Evolutionary conservation across 108 stramenopile genomes (phyloP).

Genomic region (Pseudonitzschia delicatissima): DNA sequence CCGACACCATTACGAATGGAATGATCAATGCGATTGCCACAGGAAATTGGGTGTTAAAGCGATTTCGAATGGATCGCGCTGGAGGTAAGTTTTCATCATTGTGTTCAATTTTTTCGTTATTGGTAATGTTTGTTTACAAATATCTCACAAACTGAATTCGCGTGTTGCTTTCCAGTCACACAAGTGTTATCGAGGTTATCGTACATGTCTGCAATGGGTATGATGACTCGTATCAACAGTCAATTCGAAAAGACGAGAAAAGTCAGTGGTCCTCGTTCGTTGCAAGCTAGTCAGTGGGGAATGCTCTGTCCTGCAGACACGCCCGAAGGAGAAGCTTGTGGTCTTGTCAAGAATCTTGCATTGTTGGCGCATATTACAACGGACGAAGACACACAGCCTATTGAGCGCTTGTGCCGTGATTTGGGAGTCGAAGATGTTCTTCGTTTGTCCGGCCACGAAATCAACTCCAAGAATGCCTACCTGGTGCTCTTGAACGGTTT

Average conservation of each 20-base stretch:
- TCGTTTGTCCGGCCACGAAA: constrained; percentile 87
- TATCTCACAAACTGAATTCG: not conserved
- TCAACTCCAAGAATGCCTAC: constrained; percentile 75
- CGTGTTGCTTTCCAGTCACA: constrained; percentile 59
- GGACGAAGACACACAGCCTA: constrained; percentile 89
- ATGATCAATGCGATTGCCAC: constrained; percentile 96
- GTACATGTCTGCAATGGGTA: constrained; percentile 94
- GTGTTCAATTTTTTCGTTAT: not conserved
- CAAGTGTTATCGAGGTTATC: constrained; percentile 92
- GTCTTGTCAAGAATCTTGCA: constrained; percentile 95
- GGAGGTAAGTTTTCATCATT: constrained; percentile 39
- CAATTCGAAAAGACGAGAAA: constrained; percentile 98
- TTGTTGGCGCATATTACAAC: constrained; percentile 95
- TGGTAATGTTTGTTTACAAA: too few relatives aligned
- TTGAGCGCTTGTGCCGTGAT: constrained; percentile 90
- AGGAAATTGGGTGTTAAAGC: constrained; percentile 98
- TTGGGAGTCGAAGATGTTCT: constrained; percentile 94
- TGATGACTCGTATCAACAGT: constrained; percentile 97
- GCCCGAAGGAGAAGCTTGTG: constrained; percentile 96
- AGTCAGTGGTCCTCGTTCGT: constrained; percentile 94
- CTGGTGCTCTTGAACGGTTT: constrained; percentile 97
- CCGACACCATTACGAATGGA: constrained; percentile 95
- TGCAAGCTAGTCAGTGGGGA: constrained; percentile 98
- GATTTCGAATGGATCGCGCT: constrained; percentile 98
- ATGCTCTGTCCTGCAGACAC: constrained; percentile 98